A percentile compares a stretch with the other conserved stretches of the same genome.
These are phyloP conservation scores for Typha latifolia DNA, from an alignment of 176 grass and related monocot genomes.

Conservation along the genomic window DNA sequence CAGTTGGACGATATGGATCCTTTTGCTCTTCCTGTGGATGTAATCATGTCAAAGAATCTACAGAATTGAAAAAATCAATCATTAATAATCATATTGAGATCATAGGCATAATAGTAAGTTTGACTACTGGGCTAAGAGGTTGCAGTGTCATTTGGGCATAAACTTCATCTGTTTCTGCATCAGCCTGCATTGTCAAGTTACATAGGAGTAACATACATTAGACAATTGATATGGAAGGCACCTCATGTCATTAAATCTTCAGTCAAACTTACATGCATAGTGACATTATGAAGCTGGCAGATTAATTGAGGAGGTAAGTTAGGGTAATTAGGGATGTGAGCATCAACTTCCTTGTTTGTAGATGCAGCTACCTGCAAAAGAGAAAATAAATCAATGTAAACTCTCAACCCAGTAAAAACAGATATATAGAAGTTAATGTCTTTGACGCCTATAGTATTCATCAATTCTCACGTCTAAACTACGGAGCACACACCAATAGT, in stretches of 20 bases:
- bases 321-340: constrained; percentile 91
- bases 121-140: constrained; percentile 65
- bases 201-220: neutral
- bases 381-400: neutral
- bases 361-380: constrained; percentile 64
- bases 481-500: too few relatives aligned
- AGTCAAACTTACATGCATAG: constrained; percentile 76
- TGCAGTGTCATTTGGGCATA: constrained; percentile 97
- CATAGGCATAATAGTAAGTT: constrained; percentile 8
- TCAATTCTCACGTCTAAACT: too few relatives aligned
- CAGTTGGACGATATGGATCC: constrained; percentile 75
- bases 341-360: constrained; percentile 88
- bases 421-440: too few relatives aligned
- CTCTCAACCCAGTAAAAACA: too few relatives aligned
- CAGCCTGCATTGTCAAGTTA: constrained; percentile 44
- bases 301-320: constrained; percentile 88
- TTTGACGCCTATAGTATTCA: too few relatives aligned
- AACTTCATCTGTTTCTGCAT: constrained; percentile 92
- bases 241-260: too few relatives aligned
- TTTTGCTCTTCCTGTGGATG: constrained; percentile 77
- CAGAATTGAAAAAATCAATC: neutral
- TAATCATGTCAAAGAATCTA: constrained; percentile 10
- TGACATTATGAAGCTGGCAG: constrained; percentile 98
- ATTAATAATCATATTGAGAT: constrained; percentile 9
- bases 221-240: neutral